A percentile compares a stretch with the other conserved stretches of the same genome.
These are phyloP conservation scores for Rhizopogon vulgaris DNA, from an alignment of 768 basidiomycete genomes.

Conservation along the genomic window DNA sequence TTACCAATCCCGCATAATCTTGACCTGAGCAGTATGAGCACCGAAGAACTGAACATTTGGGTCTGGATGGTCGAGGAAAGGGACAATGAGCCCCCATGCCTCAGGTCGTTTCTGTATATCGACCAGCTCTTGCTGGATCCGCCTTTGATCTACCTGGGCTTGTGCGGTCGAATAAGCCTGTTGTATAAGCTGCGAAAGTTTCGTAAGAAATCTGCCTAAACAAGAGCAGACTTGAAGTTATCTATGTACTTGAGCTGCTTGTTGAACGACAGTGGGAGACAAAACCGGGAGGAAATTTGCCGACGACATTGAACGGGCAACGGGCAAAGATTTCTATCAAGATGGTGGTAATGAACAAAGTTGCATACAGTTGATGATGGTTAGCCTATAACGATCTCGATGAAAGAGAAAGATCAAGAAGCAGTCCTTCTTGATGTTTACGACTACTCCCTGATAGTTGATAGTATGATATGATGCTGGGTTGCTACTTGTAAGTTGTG, in stretches of 20 bases:
- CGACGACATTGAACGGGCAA: conserved; percentile 12
- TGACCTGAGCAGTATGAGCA: no score
- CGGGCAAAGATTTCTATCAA: not conserved
- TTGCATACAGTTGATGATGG: not conserved
- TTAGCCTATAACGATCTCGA: no score
- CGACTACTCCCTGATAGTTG: no score
- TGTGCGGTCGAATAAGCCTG: conserved; percentile 55
- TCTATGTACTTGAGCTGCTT: conserved; percentile 57
- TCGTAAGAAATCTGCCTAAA: conserved; percentile 8
- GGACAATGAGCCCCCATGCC: conserved; percentile 71
- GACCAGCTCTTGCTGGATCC: conserved; percentile 66
- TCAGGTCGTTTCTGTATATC: conserved; percentile 72
- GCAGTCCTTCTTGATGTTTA: no score
- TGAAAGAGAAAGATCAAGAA: no score
- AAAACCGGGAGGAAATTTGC: conserved; percentile 46
- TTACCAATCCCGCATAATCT: no score
- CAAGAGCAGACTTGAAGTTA: conserved; percentile 16
- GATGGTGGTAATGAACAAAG: not conserved
- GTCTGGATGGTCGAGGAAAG: no score
- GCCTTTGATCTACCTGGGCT: conserved; percentile 44
- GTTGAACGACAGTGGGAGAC: conserved; percentile 45
- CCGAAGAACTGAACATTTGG: no score
- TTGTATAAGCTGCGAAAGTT: conserved; percentile 52
- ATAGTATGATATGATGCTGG: no score
- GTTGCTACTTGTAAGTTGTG: no score